Evolutionary conservation across 305 asterid genomes (phyloP).

Genomic region (Fraxinus paxiana): DNA sequence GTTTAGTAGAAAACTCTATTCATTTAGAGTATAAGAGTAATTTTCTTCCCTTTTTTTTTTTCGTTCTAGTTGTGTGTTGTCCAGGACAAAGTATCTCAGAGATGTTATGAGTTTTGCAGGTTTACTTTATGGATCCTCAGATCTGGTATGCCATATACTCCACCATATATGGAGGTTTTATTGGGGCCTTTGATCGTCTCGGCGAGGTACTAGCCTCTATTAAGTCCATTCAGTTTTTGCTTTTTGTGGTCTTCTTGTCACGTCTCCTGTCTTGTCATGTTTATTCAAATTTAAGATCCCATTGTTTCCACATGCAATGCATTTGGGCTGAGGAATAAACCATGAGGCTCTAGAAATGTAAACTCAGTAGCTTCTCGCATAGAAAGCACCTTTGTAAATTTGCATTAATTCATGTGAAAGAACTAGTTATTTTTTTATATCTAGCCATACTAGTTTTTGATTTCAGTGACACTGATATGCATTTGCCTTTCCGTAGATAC

Average conservation of each 20-base stretch:
- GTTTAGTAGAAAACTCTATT: neutral
- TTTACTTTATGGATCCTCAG: slow-evolving; percentile 95
- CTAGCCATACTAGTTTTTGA: slow-evolving; percentile 12
- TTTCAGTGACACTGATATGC: slow-evolving; percentile 20
- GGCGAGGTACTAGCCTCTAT: slow-evolving; percentile 68
- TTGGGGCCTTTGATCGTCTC: slow-evolving; percentile 92
- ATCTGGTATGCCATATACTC: slow-evolving; percentile 91
- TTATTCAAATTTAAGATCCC: slow-evolving; percentile 7
- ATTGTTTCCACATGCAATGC: slow-evolving; percentile 4
- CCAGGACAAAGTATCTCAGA: slow-evolving; percentile 16
- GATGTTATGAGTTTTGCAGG: slow-evolving; percentile 46
- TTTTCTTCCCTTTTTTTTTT: neutral
- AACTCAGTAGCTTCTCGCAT: neutral
- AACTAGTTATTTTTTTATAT: neutral
- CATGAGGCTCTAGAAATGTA: neutral
- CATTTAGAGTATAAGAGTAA: neutral
- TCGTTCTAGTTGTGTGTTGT: slow-evolving; percentile 10
- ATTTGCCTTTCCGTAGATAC: slow-evolving; percentile 55
- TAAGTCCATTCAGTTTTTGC: slow-evolving; percentile 7
- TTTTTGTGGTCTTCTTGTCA: slow-evolving; percentile 5
- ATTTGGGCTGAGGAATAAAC: slow-evolving; percentile 7
- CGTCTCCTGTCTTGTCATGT: slow-evolving; percentile 11
- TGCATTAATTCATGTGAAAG: slow-evolving; percentile 8
- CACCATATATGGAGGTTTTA: slow-evolving; percentile 81
- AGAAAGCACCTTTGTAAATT: neutral